Evolutionary conservation across 805 yeast genomes (phyloP).

Genomic region (Sugiyamaella smithiae): DNA sequence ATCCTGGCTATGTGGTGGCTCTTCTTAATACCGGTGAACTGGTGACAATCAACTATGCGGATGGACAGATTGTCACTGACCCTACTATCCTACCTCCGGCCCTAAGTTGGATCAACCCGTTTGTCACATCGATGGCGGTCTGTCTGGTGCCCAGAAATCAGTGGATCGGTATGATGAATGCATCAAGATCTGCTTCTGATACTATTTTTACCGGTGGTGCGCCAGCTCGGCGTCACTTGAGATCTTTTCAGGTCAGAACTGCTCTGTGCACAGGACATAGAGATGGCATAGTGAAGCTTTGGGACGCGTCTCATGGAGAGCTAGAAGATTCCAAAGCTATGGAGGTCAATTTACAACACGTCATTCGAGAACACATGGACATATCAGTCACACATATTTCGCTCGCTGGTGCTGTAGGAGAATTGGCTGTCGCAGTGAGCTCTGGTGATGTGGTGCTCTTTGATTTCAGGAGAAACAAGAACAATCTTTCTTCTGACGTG

Average conservation of each 20-base stretch:
- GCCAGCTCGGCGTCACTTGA: constrained; percentile 50
- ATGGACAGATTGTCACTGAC: constrained; percentile 49
- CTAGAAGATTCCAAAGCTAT: constrained; percentile 55
- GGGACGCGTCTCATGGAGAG: constrained; percentile 81
- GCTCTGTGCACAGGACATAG: constrained; percentile 78
- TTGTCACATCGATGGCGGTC: constrained; percentile 55
- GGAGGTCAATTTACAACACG: constrained; percentile 54
- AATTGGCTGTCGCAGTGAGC: constrained; percentile 63
- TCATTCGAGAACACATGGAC: constrained; percentile 43
- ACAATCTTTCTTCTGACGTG: constrained; percentile 28
- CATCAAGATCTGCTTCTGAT: constrained; percentile 40
- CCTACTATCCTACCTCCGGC: constrained; percentile 76
- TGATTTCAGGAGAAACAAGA: constrained; percentile 58
- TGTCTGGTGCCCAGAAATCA: constrained; percentile 57
- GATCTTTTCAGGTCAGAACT: constrained; percentile 51
- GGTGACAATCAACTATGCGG: constrained; percentile 57
- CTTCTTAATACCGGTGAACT: constrained; percentile 63
- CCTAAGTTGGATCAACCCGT: constrained; percentile 74
- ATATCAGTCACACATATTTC: constrained; percentile 57
- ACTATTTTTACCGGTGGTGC: constrained; percentile 73
- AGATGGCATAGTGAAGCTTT: constrained; percentile 73
- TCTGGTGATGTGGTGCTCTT: constrained; percentile 75
- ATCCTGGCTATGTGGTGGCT: constrained; percentile 64
- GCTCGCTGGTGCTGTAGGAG: constrained; percentile 74
- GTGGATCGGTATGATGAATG: constrained; percentile 73